These are phyloP conservation scores for Arabidopsis suecica DNA, from an alignment of 345 rosid genomes.

Conservation along the genomic window DNA sequence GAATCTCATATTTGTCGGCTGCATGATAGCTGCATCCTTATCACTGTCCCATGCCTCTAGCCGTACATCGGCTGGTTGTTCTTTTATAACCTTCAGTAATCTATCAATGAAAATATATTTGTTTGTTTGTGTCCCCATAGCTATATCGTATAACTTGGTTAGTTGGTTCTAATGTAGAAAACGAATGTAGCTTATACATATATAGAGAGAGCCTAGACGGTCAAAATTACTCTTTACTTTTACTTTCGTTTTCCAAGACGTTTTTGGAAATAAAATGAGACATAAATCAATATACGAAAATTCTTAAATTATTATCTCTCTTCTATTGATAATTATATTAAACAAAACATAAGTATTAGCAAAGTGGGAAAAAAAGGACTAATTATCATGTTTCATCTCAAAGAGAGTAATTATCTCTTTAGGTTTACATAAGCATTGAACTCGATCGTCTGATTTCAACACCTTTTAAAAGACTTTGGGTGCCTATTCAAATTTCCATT, in stretches of 20 bases:
- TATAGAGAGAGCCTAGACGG: neutral
- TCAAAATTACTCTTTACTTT: neutral
- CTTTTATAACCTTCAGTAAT: neutral
- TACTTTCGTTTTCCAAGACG: neutral
- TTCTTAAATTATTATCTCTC: neutral
- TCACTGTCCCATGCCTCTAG: neutral
- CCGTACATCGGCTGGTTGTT: neutral
- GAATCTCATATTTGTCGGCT: too few species aligned
- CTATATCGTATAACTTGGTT: neutral
- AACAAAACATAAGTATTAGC: neutral
- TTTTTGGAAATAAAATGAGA: neutral
- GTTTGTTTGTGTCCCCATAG: neutral
- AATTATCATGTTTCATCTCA: too few species aligned
- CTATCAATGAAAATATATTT: neutral
- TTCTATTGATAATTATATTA: neutral
- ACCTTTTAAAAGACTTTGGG: too few species aligned
- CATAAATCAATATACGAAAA: neutral
- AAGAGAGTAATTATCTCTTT: too few species aligned
- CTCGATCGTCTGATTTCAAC: too few species aligned
- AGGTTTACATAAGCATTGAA: too few species aligned
- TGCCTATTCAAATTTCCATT: too few species aligned
- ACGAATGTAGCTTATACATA: neutral
- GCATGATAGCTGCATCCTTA: neutral
- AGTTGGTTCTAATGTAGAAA: neutral
- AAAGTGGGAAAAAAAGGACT: constrained; percentile 53